Conservation (phyloP, 2,329 filamentous ascomycete genomes). For the Myriosclerotinia scirpicola region DNA sequence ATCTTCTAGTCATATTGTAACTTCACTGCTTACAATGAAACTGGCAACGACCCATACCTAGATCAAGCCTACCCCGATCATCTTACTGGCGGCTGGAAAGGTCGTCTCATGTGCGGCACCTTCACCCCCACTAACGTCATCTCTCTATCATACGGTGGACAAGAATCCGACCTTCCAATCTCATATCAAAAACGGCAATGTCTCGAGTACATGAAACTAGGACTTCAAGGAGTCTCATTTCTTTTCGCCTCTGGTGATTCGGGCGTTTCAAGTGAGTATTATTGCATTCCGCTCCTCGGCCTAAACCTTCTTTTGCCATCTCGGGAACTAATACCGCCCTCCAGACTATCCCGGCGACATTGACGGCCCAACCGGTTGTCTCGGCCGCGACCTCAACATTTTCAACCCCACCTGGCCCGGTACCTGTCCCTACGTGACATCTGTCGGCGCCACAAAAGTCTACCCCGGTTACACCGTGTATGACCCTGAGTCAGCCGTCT, state of each 20-base stretch:
- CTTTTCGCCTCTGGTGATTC: conserved; percentile 50
- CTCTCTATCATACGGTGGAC: conserved; percentile 54
- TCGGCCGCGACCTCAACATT: conserved; percentile 49
- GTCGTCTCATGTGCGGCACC: conserved; percentile 41
- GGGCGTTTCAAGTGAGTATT: conserved; percentile 44
- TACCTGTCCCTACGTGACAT: conserved; percentile 47
- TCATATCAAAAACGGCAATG: conserved; percentile 55
- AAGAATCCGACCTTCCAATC: conserved; percentile 52
- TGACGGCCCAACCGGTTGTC: conserved; percentile 39
- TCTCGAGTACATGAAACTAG: conserved; percentile 53
- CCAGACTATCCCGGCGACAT: conserved; percentile 27
- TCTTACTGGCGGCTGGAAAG: conserved; percentile 29
- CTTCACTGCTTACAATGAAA: conserved; percentile 44
- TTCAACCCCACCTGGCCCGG: conserved; percentile 48
- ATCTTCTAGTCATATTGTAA: conserved; percentile 44
- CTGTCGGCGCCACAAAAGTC: conserved; percentile 42
- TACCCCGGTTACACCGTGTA: conserved; percentile 42
- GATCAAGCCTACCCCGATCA: conserved; percentile 34
- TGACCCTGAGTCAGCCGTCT: conserved; percentile 37
- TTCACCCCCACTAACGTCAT: conserved; percentile 53
- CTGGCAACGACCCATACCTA: conserved; percentile 40
- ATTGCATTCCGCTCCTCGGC: background rate
- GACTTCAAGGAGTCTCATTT: conserved; percentile 48
- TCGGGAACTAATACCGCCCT: conserved; percentile 8
- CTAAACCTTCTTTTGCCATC: background rate